Percentiles rank a stretch among this genome's conserved stretches.
Conservation (phyloP, 768 basidiomycete species). For the Thelephora aurantiotincta region DNA sequence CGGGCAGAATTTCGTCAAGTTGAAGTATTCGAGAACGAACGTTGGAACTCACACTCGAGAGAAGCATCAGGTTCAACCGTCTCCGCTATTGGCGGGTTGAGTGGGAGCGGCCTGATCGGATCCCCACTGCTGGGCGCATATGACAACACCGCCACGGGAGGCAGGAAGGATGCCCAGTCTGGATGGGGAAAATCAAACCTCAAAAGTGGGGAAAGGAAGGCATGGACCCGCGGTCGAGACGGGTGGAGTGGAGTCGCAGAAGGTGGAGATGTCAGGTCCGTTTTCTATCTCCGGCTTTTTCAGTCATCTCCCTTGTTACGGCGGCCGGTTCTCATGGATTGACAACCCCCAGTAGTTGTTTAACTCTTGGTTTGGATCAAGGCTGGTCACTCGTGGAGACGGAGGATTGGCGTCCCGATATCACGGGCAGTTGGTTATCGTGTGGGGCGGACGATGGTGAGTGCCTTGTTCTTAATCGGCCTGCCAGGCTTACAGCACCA, state of each 20-base stretch:
- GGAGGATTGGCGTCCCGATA: slow-evolving; percentile 66
- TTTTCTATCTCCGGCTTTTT: slow-evolving; percentile 6
- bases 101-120: slow-evolving; percentile 2
- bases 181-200: slow-evolving; percentile 26
- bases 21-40: slow-evolving; percentile 73
- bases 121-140: not conserved
- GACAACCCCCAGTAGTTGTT: slow-evolving; percentile 43
- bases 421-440: slow-evolving; percentile 39
- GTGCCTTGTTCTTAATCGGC: slow-evolving; percentile 4
- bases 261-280: slow-evolving; percentile 51
- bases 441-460: slow-evolving; percentile 23
- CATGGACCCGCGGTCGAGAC: slow-evolving; percentile 63
- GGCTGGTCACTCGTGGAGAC: slow-evolving; percentile 66
- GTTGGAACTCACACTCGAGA: slow-evolving; percentile 22
- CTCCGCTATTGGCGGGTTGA: slow-evolving; percentile 2
- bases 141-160: too few relatives aligned
- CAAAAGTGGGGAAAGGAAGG: slow-evolving; percentile 30
- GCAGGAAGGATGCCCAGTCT: not conserved
- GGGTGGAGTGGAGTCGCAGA: slow-evolving; percentile 49
- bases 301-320: not conserved
- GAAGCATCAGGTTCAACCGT: slow-evolving; percentile 7
- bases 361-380: slow-evolving; percentile 63
- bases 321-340: too few relatives aligned
- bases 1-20: slow-evolving; percentile 48
- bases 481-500: not conserved